A percentile compares a stretch with the other conserved stretches of the same genome.
Evolutionary conservation across 2,329 filamentous ascomycete genomes (phyloP).

Genomic region (Sporothrix protearum): DNA sequence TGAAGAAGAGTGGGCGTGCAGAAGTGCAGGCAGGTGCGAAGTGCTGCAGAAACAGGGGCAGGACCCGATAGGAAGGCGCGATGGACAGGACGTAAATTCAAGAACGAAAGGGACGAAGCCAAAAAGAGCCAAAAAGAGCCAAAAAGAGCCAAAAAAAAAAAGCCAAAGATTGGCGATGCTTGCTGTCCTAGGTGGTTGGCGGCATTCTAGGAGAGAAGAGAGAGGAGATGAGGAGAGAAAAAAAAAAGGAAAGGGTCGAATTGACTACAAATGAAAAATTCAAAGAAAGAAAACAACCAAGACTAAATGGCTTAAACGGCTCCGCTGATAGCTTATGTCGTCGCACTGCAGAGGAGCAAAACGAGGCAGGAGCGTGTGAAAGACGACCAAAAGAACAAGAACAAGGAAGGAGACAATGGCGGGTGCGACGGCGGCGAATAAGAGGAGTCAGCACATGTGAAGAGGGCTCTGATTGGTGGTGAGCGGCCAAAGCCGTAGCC

Average conservation of each 20-base stretch:
- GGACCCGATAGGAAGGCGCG: neutral
- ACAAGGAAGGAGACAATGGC: neutral
- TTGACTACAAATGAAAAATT: neutral
- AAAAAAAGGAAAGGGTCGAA: neutral
- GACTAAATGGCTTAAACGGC: neutral
- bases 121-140: neutral
- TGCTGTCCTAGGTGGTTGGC: neutral
- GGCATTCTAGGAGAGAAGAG: neutral
- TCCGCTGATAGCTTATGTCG: slow-evolving; percentile 14
- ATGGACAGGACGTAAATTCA: neutral
- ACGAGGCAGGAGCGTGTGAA: neutral
- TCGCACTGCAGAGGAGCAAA: neutral
- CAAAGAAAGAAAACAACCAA: neutral
- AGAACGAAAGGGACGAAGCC: neutral
- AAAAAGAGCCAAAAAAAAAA: neutral
- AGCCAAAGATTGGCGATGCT: slow-evolving; percentile 2
- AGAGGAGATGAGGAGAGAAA: no score
- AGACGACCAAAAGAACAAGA: neutral
- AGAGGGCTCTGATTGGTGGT: neutral
- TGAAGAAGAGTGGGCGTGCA: neutral
- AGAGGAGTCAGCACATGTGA: slow-evolving; percentile 3
- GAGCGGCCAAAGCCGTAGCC: neutral
- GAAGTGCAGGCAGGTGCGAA: no score
- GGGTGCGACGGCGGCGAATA: neutral
- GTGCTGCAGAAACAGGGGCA: no score